Evolutionary conservation across 75 land plant genomes (phyloP), one percentile per base, ranked within the genome.

Genomic region (Adiantum capillusveneris): DNA sequence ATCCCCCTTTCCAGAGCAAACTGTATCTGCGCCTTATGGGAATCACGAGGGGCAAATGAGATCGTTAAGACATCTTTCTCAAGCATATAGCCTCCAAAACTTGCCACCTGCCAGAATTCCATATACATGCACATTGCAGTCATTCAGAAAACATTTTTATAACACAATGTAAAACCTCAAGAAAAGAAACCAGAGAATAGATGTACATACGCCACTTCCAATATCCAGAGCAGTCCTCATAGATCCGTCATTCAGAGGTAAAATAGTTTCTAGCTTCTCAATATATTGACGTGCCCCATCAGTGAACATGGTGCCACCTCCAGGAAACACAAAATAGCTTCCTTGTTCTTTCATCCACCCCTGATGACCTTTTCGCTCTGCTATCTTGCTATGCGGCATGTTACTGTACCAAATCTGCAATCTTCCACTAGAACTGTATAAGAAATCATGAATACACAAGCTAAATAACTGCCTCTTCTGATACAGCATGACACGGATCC

Each of bases 341-440:
- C 88, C 88, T 65, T 87, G 79, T 62, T 68, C 61, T 57, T 73
- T 82, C 93, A 91, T 84, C 97, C 97, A 87, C n/a, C 93, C 93
- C 34, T 87, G 93, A 45, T 91, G 88, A 14, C 85, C 85, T 61
- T 91, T 91, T 56, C 92, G 76, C 24, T 84, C 92, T 37, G 93
- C 93, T 48, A 91, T 84, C 69, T 91, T 91, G 36, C 72, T 71
- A 60, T 91, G 70, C n/a, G 97, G 93, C 83, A 87, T 84, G 59
- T 87, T 91, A 53, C 66, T 71, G 49, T 81, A 84, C 97, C 97
- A 91, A 50, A 91, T 81, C 97, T 89, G 77, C 31, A 67, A 43
- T 29, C 34, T 30, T 17, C 31, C 67, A 50, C 30, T 0, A 66
- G 53, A 41, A 2, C 19, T 30, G 14, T 17, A 46, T 18, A n/a